Conservation (phyloP, 257 asterid genomes). For the Solanum pinnatisectum region DNA sequence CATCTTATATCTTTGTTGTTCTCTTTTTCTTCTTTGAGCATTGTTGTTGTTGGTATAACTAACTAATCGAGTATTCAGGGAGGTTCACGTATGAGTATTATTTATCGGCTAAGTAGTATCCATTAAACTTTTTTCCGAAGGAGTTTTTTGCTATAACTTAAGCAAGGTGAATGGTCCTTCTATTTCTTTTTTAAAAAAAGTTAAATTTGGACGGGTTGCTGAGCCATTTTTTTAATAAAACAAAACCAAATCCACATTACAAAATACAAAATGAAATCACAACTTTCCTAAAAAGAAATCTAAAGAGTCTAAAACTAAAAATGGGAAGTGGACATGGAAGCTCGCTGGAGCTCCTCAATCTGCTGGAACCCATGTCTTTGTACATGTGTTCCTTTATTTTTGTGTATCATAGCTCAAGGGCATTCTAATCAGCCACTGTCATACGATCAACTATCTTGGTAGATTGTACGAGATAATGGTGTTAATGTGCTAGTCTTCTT, state of each 20-base stretch:
- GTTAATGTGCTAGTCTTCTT: neutral
- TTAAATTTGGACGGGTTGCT: neutral
- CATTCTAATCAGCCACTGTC: neutral
- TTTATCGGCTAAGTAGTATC: neutral
- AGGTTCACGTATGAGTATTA: neutral
- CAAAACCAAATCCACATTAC: neutral
- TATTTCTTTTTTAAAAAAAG: neutral
- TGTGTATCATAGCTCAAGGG: neutral
- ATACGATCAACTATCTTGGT: neutral
- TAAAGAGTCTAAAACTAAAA: neutral
- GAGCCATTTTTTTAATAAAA: neutral
- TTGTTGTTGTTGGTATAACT: neutral
- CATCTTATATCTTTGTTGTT: neutral
- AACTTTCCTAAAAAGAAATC: neutral
- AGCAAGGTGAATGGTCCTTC: neutral
- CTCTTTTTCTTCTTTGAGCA: neutral
- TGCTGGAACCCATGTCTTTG: neutral
- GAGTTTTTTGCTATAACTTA: neutral
- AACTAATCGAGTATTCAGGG: neutral
- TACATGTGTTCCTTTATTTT: neutral
- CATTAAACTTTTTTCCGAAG: neutral
- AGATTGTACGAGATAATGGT: neutral
- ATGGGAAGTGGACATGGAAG: neutral
- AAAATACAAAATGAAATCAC: neutral
- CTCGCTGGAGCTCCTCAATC: neutral